phyloP scores from a whole-genome alignment of 768 basidiomycete species.

The Phanerochaete carnosa region DNA sequence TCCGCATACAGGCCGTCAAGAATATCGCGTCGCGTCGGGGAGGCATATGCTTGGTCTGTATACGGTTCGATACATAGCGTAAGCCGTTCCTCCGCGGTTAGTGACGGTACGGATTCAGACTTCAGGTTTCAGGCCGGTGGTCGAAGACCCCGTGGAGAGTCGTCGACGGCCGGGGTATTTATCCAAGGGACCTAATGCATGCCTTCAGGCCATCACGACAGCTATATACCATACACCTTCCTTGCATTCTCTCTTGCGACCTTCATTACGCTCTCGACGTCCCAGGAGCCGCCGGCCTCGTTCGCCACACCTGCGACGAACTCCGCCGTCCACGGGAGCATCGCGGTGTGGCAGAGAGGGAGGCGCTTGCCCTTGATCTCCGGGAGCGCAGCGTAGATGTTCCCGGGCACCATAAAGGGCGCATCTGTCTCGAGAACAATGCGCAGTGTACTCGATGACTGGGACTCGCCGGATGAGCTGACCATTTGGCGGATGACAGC shows the following conservation, averaged over 20 bases:
- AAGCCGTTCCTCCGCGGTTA: too few relatives aligned
- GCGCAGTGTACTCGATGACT: slow-evolving; percentile 18
- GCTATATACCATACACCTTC: slow-evolving; percentile 50
- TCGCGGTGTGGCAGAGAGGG: slow-evolving; percentile 72
- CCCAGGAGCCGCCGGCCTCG: slow-evolving; percentile 42
- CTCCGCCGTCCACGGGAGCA: slow-evolving; percentile 85
- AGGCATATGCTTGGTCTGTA: too few relatives aligned
- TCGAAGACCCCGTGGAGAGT: background rate
- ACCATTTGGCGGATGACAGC: slow-evolving; percentile 50
- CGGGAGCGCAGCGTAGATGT: slow-evolving; percentile 58
- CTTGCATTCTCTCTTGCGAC: slow-evolving; percentile 64
- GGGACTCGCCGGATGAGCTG: slow-evolving; percentile 10
- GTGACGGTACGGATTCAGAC: background rate
- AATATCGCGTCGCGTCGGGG: too few relatives aligned
- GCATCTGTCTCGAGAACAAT: slow-evolving; percentile 81
- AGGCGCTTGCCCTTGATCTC: slow-evolving; percentile 49
- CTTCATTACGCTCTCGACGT: slow-evolving; percentile 53
- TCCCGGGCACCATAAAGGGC: slow-evolving; percentile 82
- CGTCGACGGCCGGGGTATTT: background rate
- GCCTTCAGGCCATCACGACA: background rate
- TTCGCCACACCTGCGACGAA: slow-evolving; percentile 55
- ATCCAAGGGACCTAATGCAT: background rate
- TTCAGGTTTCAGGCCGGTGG: background rate
- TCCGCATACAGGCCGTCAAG: too few relatives aligned
- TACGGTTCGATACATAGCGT: too few relatives aligned